Evolutionary conservation across 208 protist species (phyloP).

Genomic region (Borovskyia barvae): DNA sequence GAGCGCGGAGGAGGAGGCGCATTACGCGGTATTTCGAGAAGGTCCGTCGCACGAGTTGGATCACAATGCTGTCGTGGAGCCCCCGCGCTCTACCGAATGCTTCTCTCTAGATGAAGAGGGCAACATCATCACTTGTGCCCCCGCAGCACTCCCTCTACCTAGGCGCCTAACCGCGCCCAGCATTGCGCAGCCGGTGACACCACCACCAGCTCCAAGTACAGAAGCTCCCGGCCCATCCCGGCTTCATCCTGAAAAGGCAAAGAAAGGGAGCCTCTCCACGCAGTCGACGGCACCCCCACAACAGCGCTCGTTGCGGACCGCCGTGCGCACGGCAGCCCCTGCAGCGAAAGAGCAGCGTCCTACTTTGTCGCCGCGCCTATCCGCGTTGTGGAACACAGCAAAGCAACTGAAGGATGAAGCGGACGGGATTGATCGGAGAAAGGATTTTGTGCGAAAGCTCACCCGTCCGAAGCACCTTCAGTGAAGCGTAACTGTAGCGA

Average conservation of each 20-base stretch:
- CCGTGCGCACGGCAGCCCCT: neutral
- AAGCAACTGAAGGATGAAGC: conserved; percentile 47
- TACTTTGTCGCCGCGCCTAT: conserved; percentile 22
- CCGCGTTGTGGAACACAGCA: conserved; percentile 29
- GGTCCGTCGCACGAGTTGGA: neutral
- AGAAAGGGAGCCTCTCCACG: neutral
- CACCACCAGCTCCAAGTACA: neutral
- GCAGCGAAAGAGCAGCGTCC: neutral
- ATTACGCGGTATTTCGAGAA: conserved; percentile 35
- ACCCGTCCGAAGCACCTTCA: neutral
- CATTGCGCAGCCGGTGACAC: conserved; percentile 1
- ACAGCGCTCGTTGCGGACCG: conserved; percentile 1
- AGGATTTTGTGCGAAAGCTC: conserved; percentile 10
- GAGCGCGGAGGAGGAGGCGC: conserved; percentile 14
- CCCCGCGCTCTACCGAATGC: conserved; percentile 15
- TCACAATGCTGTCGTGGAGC: neutral
- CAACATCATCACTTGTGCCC: conserved; percentile 30
- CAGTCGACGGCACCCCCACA: neutral
- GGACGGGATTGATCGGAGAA: conserved; percentile 36
- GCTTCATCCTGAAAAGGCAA: neutral
- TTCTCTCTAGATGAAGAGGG: conserved; percentile 68
- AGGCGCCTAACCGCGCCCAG: neutral
- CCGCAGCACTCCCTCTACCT: no score
- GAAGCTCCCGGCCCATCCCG: neutral
- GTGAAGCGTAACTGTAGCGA: no score